These are phyloP conservation scores for Schizochytrium sp. DNA, from an alignment of 108 stramenopile genomes.

Conservation along the genomic window DNA sequence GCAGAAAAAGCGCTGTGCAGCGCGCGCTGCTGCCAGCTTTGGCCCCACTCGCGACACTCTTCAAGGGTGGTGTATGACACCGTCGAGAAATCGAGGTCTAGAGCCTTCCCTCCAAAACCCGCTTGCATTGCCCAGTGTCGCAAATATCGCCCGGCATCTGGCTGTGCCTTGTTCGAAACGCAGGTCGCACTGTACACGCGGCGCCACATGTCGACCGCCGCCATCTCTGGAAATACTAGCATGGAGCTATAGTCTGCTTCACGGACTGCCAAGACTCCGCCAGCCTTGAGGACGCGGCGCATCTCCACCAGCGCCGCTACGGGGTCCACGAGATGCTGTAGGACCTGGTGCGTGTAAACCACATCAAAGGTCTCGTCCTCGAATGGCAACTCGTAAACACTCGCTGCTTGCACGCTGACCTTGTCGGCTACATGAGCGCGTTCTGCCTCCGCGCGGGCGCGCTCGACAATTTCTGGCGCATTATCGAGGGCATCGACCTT, in stretches of 20 bases:
- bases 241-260: not conserved
- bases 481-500: not conserved
- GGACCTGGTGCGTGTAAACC: not conserved
- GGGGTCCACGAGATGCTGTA: slow-evolving; percentile 3
- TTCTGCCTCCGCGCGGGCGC: not conserved
- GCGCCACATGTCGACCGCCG: not conserved
- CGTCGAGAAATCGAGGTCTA: not conserved
- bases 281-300: not conserved
- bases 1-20: not conserved
- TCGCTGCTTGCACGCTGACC: not conserved
- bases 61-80: not conserved
- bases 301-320: not conserved
- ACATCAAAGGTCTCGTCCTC: slow-evolving; percentile 16
- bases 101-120: not conserved
- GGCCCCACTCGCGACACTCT: slow-evolving; percentile 4
- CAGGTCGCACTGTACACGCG: not conserved
- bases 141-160: not conserved
- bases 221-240: not conserved
- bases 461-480: not conserved
- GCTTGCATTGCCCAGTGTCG: not conserved
- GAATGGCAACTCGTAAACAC: not conserved
- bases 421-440: not conserved
- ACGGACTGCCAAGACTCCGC: not conserved
- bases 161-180: not conserved
- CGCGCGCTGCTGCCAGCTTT: not conserved